Percentiles rank a stretch among this genome's conserved stretches.
Conservation (phyloP, 1,139 yeast genomes). For the Scheffersomyces parashehatae region DNA sequence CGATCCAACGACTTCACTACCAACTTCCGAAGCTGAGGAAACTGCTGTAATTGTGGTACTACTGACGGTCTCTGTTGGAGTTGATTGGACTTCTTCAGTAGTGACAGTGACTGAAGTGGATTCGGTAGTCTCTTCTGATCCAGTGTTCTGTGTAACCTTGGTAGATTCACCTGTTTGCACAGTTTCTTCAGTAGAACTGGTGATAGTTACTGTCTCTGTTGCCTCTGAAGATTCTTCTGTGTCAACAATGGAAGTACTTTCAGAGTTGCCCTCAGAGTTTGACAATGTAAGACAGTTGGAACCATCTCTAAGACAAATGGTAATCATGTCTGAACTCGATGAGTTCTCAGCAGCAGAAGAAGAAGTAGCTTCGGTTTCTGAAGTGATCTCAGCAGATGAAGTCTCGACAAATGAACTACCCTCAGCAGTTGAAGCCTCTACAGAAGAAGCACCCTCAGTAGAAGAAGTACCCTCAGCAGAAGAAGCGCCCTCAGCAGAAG, state of each 20-base stretch:
- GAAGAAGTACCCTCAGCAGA: slow-evolving; percentile 7
- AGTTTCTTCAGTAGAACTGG: slow-evolving; percentile 15
- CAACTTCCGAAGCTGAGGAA: too few relatives aligned
- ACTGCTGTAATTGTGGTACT: too few relatives aligned
- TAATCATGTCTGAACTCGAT: not conserved
- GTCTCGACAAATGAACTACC: slow-evolving; percentile 11
- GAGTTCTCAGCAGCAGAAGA: not conserved
- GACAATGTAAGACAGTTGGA: slow-evolving; percentile 10
- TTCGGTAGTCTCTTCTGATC: not conserved
- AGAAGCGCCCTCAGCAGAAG: slow-evolving; percentile 14
- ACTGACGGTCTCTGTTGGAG: too few relatives aligned
- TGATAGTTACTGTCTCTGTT: slow-evolving; percentile 18
- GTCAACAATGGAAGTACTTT: slow-evolving; percentile 5
- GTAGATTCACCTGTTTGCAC: slow-evolving; percentile 9
- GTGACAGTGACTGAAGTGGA: not conserved
- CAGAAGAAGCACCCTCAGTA: slow-evolving; percentile 8
- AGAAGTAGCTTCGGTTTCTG: too few relatives aligned
- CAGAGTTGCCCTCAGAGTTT: slow-evolving; percentile 12
- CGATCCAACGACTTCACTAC: too few relatives aligned
- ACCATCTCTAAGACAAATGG: slow-evolving; percentile 1
- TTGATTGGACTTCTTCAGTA: not conserved
- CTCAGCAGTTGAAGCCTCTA: slow-evolving; percentile 3
- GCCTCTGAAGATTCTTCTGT: slow-evolving; percentile 13
- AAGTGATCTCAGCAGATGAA: slow-evolving; percentile 9
- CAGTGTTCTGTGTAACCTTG: not conserved